Percentiles rank a stretch among this genome's conserved stretches.
phyloP scores from a whole-genome alignment of 805 yeast genomes.

The Candida vaughaniae region DNA sequence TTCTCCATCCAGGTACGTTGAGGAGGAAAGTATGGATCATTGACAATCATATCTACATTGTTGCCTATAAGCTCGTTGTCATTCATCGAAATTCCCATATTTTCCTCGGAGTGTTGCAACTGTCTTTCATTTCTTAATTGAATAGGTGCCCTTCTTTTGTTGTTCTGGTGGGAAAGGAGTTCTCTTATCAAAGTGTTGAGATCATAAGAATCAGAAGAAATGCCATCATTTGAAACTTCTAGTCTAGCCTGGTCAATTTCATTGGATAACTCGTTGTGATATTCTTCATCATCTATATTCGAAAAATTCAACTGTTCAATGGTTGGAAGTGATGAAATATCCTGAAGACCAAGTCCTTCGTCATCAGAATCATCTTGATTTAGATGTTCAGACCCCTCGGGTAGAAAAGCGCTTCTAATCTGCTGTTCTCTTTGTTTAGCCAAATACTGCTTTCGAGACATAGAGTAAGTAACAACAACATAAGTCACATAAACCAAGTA shows the following conservation, averaged over 20 bases:
- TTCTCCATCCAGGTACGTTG: not conserved
- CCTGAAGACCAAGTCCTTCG: not conserved
- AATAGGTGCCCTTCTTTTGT: not conserved
- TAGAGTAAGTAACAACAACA: slow-evolving; percentile 35
- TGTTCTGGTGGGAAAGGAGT: slow-evolving; percentile 19
- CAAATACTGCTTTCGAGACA: slow-evolving; percentile 15
- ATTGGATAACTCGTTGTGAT: slow-evolving; percentile 12
- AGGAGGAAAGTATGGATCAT: not conserved
- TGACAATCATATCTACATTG: not conserved
- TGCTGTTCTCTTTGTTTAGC: slow-evolving; percentile 22
- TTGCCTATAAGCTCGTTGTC: slow-evolving; percentile 1
- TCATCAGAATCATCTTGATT: slow-evolving; percentile 13
- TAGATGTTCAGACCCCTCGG: not conserved
- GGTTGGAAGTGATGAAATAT: slow-evolving; percentile 21
- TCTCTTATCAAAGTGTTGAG: slow-evolving; percentile 31
- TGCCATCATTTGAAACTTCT: slow-evolving; percentile 9
- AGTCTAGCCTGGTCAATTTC: slow-evolving; percentile 14
- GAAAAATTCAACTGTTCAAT: slow-evolving; percentile 22
- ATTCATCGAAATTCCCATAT: slow-evolving; percentile 8
- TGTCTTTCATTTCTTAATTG: slow-evolving; percentile 9
- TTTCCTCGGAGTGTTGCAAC: not conserved
- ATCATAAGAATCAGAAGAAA: slow-evolving; percentile 18
- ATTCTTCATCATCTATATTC: slow-evolving; percentile 11
- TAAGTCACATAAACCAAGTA: slow-evolving; percentile 59
- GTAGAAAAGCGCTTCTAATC: slow-evolving; percentile 8